phyloP scores from a whole-genome alignment of 2,329 filamentous ascomycete genomes.

The Colletotrichum musae region DNA sequence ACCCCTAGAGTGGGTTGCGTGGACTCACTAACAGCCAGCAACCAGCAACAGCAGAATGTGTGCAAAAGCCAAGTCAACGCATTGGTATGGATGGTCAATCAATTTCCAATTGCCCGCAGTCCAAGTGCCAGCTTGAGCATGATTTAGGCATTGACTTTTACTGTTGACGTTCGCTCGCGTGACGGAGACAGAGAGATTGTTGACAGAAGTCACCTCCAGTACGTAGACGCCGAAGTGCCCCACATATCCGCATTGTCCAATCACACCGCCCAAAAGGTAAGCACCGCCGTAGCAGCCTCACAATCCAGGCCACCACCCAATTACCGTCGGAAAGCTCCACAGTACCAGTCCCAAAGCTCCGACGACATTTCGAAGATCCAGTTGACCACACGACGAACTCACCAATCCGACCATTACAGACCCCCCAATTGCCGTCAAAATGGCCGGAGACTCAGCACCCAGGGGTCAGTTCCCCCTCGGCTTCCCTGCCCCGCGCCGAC shows the following conservation, averaged over 20 bases:
- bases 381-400: slow-evolving; percentile 34
- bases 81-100: no score
- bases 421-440: slow-evolving; percentile 37
- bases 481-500: not conserved
- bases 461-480: slow-evolving; percentile 27
- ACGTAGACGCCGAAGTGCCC: not conserved
- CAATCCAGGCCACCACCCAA: slow-evolving; percentile 26
- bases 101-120: no score
- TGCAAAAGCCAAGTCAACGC: no score
- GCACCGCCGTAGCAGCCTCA: slow-evolving; percentile 4
- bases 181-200: no score
- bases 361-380: slow-evolving; percentile 38
- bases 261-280: slow-evolving; percentile 20
- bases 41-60: no score
- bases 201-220: not conserved
- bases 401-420: slow-evolving; percentile 36
- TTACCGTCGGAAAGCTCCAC: slow-evolving; percentile 35
- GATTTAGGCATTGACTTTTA: no score
- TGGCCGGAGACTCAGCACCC: slow-evolving; percentile 41
- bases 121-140: no score
- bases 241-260: not conserved
- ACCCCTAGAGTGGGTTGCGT: no score
- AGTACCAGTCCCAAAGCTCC: slow-evolving; percentile 39
- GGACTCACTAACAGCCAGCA: no score
- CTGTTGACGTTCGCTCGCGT: no score